Conservation (phyloP, 768 basidiomycete species). For the Trametes villosa region DNA sequence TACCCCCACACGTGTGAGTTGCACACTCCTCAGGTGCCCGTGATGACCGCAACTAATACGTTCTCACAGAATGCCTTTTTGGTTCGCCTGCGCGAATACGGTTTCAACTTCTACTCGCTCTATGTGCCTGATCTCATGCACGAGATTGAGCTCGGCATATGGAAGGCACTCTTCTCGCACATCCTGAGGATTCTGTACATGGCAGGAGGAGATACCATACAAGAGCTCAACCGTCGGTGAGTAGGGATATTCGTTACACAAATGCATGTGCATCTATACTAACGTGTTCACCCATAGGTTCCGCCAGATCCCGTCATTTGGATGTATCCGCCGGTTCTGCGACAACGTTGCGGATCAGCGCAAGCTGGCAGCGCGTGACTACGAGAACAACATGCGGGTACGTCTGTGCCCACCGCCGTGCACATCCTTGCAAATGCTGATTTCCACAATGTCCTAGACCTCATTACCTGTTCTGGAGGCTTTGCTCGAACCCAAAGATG, state of each 20-base stretch:
- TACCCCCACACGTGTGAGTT: conserved; percentile 24
- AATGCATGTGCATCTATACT: not conserved
- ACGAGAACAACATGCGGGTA: not conserved
- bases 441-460: not conserved
- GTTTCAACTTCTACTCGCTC: conserved; percentile 34
- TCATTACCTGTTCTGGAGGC: not conserved
- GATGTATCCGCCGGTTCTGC: not conserved
- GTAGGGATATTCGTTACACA: not conserved
- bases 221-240: conserved; percentile 24
- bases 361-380: not conserved
- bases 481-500: not conserved
- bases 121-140: conserved; percentile 40
- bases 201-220: conserved; percentile 3
- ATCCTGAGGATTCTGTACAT: conserved; percentile 31
- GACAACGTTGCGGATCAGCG: not conserved
- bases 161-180: conserved; percentile 36
- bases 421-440: not conserved
- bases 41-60: not conserved
- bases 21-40: not conserved
- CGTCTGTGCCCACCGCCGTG: not conserved
- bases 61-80: conserved; percentile 41
- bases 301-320: not conserved
- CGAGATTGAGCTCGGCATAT: conserved; percentile 41
- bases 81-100: conserved; percentile 13
- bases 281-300: not conserved